A percentile compares a stretch with the other conserved stretches of the same genome.
Conservation (phyloP, 2,329 filamentous ascomycete species). For the Cordyceps pruinosa region DNA sequence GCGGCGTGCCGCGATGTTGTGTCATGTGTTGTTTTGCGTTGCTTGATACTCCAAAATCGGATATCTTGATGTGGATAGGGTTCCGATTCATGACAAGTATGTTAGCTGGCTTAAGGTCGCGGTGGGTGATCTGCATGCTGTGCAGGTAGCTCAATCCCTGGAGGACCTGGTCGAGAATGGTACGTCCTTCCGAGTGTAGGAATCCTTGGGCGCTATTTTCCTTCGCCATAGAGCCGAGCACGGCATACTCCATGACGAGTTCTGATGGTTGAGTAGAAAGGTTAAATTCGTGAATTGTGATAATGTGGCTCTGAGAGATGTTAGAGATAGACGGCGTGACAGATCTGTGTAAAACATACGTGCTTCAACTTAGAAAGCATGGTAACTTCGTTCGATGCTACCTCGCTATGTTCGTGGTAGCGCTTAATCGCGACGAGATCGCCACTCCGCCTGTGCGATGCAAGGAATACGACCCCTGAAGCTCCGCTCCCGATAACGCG, state of each 20-base stretch:
- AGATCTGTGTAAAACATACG: background rate
- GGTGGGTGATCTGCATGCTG: background rate
- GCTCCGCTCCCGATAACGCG: background rate
- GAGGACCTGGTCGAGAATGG: background rate
- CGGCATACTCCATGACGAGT: background rate
- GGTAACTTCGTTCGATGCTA: background rate
- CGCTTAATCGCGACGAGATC: background rate
- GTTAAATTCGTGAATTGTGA: background rate
- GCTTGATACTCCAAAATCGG: constrained; percentile 5
- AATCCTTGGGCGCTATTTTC: background rate
- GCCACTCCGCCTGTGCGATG: background rate
- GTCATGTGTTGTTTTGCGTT: background rate
- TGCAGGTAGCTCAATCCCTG: background rate
- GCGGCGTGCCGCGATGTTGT: background rate
- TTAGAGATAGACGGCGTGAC: background rate
- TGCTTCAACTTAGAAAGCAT: background rate
- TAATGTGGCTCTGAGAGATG: background rate
- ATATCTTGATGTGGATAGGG: background rate
- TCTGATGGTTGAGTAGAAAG: background rate
- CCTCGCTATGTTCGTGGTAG: background rate
- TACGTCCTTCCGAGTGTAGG: background rate
- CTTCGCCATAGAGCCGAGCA: background rate
- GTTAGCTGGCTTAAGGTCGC: constrained; percentile 1
- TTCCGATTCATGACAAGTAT: background rate
- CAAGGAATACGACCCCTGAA: background rate